Percentiles rank a stretch among this genome's conserved stretches.
Evolutionary conservation across 768 basidiomycete species (phyloP).

Genomic region (Rhizopogon vulgaris): DNA sequence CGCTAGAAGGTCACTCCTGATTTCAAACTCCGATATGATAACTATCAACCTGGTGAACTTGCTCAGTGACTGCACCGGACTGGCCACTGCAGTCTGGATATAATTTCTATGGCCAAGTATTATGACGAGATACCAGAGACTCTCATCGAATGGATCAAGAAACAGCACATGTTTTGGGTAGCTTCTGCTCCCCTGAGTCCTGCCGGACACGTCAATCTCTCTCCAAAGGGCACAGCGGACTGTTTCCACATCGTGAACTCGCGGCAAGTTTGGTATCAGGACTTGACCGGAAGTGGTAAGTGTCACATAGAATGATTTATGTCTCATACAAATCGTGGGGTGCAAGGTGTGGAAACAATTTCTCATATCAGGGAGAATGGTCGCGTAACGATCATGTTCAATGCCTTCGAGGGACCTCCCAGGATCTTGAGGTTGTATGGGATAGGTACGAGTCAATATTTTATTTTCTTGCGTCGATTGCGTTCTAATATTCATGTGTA

Average conservation of each 20-base stretch:
- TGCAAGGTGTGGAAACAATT: slow-evolving; percentile 51
- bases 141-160: slow-evolving; percentile 48
- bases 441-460: slow-evolving; percentile 29
- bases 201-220: slow-evolving; percentile 60
- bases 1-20: no score
- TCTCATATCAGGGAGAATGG: slow-evolving; percentile 60
- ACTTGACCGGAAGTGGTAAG: slow-evolving; percentile 61
- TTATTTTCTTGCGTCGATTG: not conserved
- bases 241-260: slow-evolving; percentile 55
- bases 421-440: slow-evolving; percentile 55
- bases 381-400: slow-evolving; percentile 57
- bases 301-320: not conserved
- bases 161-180: slow-evolving; percentile 70
- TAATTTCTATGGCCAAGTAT: slow-evolving; percentile 47
- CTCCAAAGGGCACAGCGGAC: slow-evolving; percentile 59
- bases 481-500: slow-evolving; percentile 15
- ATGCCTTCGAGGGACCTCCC: slow-evolving; percentile 56
- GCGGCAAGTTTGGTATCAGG: slow-evolving; percentile 66
- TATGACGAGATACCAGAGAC: slow-evolving; percentile 51
- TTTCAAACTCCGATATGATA: no score
- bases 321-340: not conserved
- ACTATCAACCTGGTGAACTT: no score
- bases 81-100: no score
- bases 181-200: slow-evolving; percentile 55
- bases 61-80: not conserved